A percentile compares a stretch with the other conserved stretches of the same genome.
These are phyloP conservation scores for Saccharomyces hybrid DNA, from an alignment of 1,139 yeast genomes.

Conservation along the genomic window DNA sequence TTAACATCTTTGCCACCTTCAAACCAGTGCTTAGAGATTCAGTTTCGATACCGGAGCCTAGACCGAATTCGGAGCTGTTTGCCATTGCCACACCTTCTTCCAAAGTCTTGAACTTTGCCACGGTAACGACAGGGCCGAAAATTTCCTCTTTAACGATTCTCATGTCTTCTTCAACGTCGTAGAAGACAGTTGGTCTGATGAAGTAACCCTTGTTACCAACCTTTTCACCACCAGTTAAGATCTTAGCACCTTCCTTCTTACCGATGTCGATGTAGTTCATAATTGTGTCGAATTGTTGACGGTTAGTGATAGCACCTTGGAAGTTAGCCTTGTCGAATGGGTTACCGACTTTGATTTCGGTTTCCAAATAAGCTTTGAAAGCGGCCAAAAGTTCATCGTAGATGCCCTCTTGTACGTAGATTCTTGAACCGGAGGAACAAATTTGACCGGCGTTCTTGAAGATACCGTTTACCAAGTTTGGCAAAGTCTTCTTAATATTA, in stretches of 20 bases:
- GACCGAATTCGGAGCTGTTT: slow-evolving; percentile 64
- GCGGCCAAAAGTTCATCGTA: slow-evolving; percentile 56
- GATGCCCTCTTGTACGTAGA: slow-evolving; percentile 66
- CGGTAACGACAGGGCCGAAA: slow-evolving; percentile 67
- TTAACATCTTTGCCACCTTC: slow-evolving; percentile 51
- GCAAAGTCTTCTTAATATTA: slow-evolving; percentile 53
- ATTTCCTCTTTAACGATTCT: slow-evolving; percentile 65
- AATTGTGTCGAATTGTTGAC: slow-evolving; percentile 63
- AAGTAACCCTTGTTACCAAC: slow-evolving; percentile 50
- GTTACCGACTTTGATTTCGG: slow-evolving; percentile 53
- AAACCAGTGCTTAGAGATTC: slow-evolving; percentile 44
- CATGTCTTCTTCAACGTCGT: slow-evolving; percentile 56
- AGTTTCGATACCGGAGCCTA: slow-evolving; percentile 76
- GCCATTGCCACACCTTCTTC: slow-evolving; percentile 60
- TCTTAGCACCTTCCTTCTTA: slow-evolving; percentile 58
- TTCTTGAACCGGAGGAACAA: slow-evolving; percentile 80
- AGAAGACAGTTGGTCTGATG: slow-evolving; percentile 64
- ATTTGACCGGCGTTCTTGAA: slow-evolving; percentile 82
- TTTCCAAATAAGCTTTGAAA: slow-evolving; percentile 50
- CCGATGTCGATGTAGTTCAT: slow-evolving; percentile 65
- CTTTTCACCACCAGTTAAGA: slow-evolving; percentile 65
- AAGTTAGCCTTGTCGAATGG: slow-evolving; percentile 59
- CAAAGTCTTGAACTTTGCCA: slow-evolving; percentile 52
- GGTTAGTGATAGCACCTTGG: slow-evolving; percentile 71
- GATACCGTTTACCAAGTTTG: slow-evolving; percentile 52